These are phyloP conservation scores for Coemansia sp. DNA, from an alignment of 192 early-diverging fungal species.

Conservation along the genomic window DNA sequence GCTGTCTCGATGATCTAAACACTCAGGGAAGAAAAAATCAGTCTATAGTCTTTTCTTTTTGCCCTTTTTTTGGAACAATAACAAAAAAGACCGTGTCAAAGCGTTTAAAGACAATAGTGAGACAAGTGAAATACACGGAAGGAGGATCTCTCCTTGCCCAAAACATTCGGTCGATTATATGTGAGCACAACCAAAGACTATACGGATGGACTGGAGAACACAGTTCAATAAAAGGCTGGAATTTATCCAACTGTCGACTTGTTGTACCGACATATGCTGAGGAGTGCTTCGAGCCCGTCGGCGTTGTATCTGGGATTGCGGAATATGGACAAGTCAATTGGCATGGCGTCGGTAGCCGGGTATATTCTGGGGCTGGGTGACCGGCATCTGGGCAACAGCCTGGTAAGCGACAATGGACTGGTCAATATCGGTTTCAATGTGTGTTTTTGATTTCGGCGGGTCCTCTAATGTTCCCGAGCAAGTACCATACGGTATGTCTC, in stretches of 20 bases:
- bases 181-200: no score
- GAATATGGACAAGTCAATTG: slow-evolving; percentile 35
- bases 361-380: slow-evolving; percentile 72
- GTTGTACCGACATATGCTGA: slow-evolving; percentile 19
- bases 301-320: slow-evolving; percentile 14
- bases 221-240: no score
- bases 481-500: slow-evolving; percentile 75
- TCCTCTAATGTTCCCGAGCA: slow-evolving; percentile 67
- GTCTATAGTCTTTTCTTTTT: neutral
- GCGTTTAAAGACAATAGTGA: no score
- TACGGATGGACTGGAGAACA: no score
- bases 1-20: neutral
- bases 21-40: neutral
- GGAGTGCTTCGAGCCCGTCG: slow-evolving; percentile 19
- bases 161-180: no score
- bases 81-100: no score
- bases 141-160: no score
- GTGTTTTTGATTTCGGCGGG: slow-evolving; percentile 69
- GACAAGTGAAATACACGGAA: no score
- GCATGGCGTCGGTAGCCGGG: slow-evolving; percentile 63
- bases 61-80: neutral
- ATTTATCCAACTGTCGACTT: slow-evolving; percentile 3
- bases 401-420: slow-evolving; percentile 61
- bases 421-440: slow-evolving; percentile 80
- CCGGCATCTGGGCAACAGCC: slow-evolving; percentile 76